Conservation (phyloP, 371 early-diverging fungal species). For the Batkoa obscura region DNA sequence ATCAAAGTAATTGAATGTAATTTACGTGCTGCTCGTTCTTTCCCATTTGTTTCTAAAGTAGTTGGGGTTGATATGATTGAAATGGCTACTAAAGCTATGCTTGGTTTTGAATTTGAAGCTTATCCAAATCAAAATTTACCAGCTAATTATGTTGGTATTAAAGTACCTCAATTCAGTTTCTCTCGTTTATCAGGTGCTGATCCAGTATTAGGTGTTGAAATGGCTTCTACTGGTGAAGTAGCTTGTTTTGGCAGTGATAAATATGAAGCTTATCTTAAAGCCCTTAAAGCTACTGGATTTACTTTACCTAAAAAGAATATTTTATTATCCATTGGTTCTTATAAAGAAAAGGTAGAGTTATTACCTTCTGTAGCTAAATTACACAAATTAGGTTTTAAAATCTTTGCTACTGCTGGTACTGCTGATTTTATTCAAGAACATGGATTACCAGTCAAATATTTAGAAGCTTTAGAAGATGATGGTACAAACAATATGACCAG, state of each 20-base stretch:
- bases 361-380: slow-evolving; percentile 64
- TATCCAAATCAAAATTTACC: slow-evolving; percentile 29
- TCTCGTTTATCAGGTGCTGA: slow-evolving; percentile 86
- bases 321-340: slow-evolving; percentile 81
- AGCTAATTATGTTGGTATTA: slow-evolving; percentile 52
- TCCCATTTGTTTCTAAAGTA: slow-evolving; percentile 91
- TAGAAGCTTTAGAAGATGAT: slow-evolving; percentile 46
- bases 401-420: slow-evolving; percentile 89
- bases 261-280: slow-evolving; percentile 63
- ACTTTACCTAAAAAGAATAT: slow-evolving; percentile 76
- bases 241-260: slow-evolving; percentile 86
- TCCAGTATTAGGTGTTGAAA: slow-evolving; percentile 89
- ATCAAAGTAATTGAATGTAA: slow-evolving; percentile 95
- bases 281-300: slow-evolving; percentile 69
- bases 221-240: slow-evolving; percentile 95
- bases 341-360: slow-evolving; percentile 87
- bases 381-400: slow-evolving; percentile 61
- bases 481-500: slow-evolving; percentile 19
- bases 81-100: slow-evolving; percentile 71
- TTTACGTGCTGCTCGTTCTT: slow-evolving; percentile 84
- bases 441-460: slow-evolving; percentile 69
- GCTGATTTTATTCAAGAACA: slow-evolving; percentile 89
- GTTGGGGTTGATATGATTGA: slow-evolving; percentile 77
- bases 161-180: slow-evolving; percentile 89
- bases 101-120: slow-evolving; percentile 48